Percentiles rank a stretch among this genome's conserved stretches.
phyloP scores from a whole-genome alignment of 73 alveolate genomes.

The Effrenium voratum region DNA sequence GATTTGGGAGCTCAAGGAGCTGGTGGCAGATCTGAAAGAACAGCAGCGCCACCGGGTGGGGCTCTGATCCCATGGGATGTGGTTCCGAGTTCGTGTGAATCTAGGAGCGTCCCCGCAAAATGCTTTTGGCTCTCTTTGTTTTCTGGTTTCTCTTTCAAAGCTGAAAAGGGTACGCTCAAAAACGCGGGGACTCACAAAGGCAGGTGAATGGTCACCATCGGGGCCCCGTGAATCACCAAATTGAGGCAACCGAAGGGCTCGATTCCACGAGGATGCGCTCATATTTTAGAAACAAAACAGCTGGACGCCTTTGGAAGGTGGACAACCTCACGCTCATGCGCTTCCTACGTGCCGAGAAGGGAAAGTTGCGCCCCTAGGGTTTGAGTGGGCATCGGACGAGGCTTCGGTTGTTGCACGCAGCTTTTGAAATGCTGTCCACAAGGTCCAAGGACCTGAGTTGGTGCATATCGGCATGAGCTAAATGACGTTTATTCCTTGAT shows the following conservation, averaged over 20 bases:
- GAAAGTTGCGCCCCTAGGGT: constrained; percentile 1
- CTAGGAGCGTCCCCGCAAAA: neutral
- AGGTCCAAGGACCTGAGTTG: no score
- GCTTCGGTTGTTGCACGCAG: no score
- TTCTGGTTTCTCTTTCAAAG: no score
- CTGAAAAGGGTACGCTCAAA: no score
- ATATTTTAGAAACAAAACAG: no score
- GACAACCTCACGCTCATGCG: constrained; percentile 53
- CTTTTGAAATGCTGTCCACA: no score
- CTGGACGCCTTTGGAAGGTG: constrained; percentile 32
- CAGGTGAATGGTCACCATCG: neutral
- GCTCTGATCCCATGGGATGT: neutral
- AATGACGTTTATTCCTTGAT: no score
- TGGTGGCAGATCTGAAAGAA: constrained; percentile 42
- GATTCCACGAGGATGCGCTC: no score
- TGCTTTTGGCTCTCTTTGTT: neutral
- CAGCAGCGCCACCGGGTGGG: constrained; percentile 60
- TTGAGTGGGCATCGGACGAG: neutral
- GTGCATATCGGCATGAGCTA: no score
- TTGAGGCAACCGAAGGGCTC: no score
- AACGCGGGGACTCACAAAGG: neutral
- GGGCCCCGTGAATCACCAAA: no score
- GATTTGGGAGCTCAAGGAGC: constrained; percentile 35
- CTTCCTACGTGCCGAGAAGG: constrained; percentile 80
- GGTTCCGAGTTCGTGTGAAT: neutral